Conservation (phyloP, 169 alveolate species). For the Cyclospora cayetanensis region DNA sequence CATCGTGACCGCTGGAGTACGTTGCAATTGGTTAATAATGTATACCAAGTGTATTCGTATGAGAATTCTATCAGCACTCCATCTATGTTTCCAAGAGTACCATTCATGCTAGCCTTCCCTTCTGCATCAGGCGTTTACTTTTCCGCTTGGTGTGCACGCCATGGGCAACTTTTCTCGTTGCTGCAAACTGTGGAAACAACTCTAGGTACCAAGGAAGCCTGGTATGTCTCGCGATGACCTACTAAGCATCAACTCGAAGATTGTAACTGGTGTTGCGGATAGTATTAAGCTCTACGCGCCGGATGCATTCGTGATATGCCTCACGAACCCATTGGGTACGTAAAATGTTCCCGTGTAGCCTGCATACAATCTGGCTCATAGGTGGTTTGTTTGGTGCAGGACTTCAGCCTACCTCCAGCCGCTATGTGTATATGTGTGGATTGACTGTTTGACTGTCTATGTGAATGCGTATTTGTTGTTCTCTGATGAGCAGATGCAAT, state of each 20-base stretch:
- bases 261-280: slow-evolving; percentile 79
- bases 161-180: background rate
- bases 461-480: background rate
- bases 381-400: background rate
- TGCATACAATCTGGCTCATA: too few species aligned
- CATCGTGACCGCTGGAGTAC: slow-evolving; percentile 88
- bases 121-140: background rate
- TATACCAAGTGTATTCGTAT: background rate
- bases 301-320: slow-evolving; percentile 81
- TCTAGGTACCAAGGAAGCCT: slow-evolving; percentile 85
- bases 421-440: background rate
- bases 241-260: slow-evolving; percentile 80
- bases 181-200: slow-evolving; percentile 52
- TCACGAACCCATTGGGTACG: slow-evolving; percentile 83
- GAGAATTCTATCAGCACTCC: too few species aligned
- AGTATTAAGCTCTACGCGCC: slow-evolving; percentile 79
- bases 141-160: background rate
- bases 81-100: background rate
- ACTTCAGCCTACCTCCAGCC: too few species aligned
- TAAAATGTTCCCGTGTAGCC: background rate
- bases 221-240: slow-evolving; percentile 86
- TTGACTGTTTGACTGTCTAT: background rate
- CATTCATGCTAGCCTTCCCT: background rate
- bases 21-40: background rate
- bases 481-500: slow-evolving; percentile 64